Evolutionary conservation across 176 grass and related monocot genomes (phyloP), one percentile per base, ranked within the genome.

Genomic region (Alopecurus myosuroides): DNA sequence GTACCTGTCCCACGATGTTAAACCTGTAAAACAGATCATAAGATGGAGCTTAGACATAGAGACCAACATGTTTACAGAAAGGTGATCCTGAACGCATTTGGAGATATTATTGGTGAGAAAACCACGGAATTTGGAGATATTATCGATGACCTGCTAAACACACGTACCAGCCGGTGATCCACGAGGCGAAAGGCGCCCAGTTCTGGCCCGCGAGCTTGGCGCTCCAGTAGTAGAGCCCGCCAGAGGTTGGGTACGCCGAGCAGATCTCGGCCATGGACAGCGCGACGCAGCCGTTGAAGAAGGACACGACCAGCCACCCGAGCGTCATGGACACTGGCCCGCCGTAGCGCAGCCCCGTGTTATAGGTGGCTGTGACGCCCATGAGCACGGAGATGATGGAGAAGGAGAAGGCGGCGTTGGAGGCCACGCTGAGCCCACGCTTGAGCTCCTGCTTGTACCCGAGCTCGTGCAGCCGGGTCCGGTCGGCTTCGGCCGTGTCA

Each of bases 201-300:
- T 90, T 72, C 20, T 86, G 53, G 34, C 92, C 95, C 41, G 92
- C 86, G 26, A 98, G 83, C 79, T 82, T 94, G 10, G 95, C 92
- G 37, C 95, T 98, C 95, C 95, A 98, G 86, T 93, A 97, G 88
- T 97, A 97, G 44, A 97, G 88, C 1, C 95, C 95, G 11, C 90
- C 95, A 3, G 92, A 93, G 28, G 95, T 97, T n/a, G 95, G 95
- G 87, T 88, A 97, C 0, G 92, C 88, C 0, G 95, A 94, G 90
- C 95, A 97, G 49, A 97, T 93, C 88, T 97, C 95, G 1, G 90
- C 95, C 95, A 94, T 97, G 55, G 95, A 92, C 71, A 97, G 45
- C 0, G 89, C 95, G 1, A 97, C 58, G 20, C 86, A 89, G 30
- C 51, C 68, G 39, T 89, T 93, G 76, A 98, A 86, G 20, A 42